A percentile compares a stretch with the other conserved stretches of the same genome.
Conservation (phyloP, 83 land plant species). For the Thuja plicata region DNA sequence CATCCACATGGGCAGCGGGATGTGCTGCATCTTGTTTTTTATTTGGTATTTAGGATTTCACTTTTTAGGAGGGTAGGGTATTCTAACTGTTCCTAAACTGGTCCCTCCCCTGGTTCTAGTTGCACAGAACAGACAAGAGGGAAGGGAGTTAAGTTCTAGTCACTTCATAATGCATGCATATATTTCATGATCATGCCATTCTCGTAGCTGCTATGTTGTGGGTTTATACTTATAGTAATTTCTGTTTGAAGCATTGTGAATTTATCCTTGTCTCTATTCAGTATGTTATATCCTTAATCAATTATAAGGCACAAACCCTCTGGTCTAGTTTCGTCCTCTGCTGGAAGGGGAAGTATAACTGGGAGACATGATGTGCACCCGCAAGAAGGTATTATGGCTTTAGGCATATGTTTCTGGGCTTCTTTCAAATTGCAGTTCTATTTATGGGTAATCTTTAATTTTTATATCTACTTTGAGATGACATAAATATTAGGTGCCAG, state of each 20-base stretch:
- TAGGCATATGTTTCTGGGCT: background rate
- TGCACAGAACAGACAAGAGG: too few relatives aligned
- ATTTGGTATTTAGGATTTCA: background rate
- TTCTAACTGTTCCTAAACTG: background rate
- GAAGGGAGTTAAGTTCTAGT: background rate
- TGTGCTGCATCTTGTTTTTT: background rate
- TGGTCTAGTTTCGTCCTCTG: background rate
- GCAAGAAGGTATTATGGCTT: constrained; percentile 11
- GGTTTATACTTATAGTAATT: background rate
- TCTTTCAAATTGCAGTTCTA: background rate
- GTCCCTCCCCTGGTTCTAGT: background rate
- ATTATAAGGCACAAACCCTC: background rate
- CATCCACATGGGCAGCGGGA: background rate
- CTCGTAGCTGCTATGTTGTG: background rate
- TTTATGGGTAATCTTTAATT: background rate
- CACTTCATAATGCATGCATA: background rate
- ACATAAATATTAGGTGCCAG: background rate
- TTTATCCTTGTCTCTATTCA: background rate
- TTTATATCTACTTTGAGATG: background rate
- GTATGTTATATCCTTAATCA: background rate
- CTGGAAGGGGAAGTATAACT: background rate
- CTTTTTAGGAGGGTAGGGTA: background rate
- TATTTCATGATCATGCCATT: background rate
- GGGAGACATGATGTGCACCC: background rate
- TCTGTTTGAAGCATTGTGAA: background rate